Evolutionary conservation across 352 stramenopile species (phyloP).

Genomic region (Thraustochytrium striatum): DNA sequence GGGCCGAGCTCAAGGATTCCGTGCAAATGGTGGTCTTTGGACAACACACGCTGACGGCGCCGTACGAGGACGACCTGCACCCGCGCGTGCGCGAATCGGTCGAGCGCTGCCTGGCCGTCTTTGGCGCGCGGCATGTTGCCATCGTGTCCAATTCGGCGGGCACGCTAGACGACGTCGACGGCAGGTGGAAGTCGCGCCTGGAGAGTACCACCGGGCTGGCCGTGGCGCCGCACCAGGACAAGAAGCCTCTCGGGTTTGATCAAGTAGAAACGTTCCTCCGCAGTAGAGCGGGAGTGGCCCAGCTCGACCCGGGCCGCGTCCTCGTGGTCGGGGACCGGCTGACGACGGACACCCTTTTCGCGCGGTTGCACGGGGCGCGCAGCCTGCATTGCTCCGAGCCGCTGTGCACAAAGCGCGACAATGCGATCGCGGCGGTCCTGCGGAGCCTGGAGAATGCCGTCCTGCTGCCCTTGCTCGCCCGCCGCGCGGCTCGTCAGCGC

Average conservation of each 20-base stretch:
- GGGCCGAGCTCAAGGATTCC: neutral
- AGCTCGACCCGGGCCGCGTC: slow-evolving; percentile 68
- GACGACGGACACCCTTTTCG: slow-evolving; percentile 94
- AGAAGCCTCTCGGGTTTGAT: slow-evolving; percentile 85
- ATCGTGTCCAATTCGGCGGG: slow-evolving; percentile 94
- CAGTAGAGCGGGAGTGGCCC: neutral
- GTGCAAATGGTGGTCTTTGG: slow-evolving; percentile 89
- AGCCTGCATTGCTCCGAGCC: slow-evolving; percentile 84
- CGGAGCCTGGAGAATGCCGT: slow-evolving; percentile 15
- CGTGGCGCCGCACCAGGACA: slow-evolving; percentile 82
- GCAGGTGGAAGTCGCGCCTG: slow-evolving; percentile 58
- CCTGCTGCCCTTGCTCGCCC: neutral
- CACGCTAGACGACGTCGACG: slow-evolving; percentile 76
- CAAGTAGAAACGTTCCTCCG: slow-evolving; percentile 76
- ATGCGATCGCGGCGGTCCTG: slow-evolving; percentile 6
- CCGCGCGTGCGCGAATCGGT: slow-evolving; percentile 62
- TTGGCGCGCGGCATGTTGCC: slow-evolving; percentile 75
- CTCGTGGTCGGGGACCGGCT: slow-evolving; percentile 94
- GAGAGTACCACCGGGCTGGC: slow-evolving; percentile 73
- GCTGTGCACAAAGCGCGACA: slow-evolving; percentile 28
- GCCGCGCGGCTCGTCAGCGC: too few relatives aligned
- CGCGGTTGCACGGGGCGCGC: slow-evolving; percentile 89
- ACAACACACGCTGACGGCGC: slow-evolving; percentile 92
- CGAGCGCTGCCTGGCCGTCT: slow-evolving; percentile 67
- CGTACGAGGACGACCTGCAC: slow-evolving; percentile 76